Conservation (phyloP, 192 early-diverging fungal genomes). For the Martensiomyces pterosporus region DNA sequence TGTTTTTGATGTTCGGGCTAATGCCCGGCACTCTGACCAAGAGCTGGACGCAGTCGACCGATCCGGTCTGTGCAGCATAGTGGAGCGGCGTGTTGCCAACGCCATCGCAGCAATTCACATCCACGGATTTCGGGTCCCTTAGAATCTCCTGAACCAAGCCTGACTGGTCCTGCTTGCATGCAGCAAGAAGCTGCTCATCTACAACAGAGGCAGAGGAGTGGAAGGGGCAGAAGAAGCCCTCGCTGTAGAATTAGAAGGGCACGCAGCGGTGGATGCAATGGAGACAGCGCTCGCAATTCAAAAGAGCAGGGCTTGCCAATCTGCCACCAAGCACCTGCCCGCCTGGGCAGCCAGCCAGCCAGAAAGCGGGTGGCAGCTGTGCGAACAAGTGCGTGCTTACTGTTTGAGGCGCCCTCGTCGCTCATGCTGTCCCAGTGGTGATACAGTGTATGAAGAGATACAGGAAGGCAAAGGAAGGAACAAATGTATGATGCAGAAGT, state of each 20-base stretch:
- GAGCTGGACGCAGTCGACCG: conserved; percentile 58
- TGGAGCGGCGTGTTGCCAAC: conserved; percentile 67
- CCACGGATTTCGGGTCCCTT: conserved; percentile 34
- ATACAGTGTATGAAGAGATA: neutral
- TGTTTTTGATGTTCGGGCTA: conserved; percentile 55
- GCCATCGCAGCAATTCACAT: conserved; percentile 61
- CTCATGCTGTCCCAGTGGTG: no score
- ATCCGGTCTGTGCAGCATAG: conserved; percentile 58
- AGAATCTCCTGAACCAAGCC: conserved; percentile 62
- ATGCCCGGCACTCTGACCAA: conserved; percentile 52
- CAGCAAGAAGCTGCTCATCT: conserved; percentile 69
- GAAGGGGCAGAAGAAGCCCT: no score
- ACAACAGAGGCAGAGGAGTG: no score
- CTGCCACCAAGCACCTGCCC: no score
- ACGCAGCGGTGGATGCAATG: no score
- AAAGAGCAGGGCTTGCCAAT: no score
- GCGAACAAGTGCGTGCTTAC: neutral
- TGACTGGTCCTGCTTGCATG: conserved; percentile 67
- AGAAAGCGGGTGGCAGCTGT: no score
- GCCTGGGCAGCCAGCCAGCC: no score
- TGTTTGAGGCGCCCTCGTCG: neutral
- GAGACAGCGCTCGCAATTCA: no score
- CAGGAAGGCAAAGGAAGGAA: neutral
- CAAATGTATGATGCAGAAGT: no score
- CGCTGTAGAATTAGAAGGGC: no score